Conservation (phyloP, 441 rosid species). For the Populus trichocarpa region DNA sequence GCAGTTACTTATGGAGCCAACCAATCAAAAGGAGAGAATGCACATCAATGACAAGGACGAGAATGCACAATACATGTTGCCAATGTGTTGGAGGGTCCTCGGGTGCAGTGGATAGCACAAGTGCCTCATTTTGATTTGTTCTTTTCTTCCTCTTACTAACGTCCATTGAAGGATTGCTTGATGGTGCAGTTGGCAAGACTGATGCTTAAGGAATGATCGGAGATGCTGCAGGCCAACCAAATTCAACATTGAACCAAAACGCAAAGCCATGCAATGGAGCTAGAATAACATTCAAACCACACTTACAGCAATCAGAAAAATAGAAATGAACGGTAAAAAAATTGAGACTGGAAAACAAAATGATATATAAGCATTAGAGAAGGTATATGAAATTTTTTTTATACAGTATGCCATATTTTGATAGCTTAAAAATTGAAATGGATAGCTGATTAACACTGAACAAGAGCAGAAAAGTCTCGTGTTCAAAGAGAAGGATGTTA, state of each 20-base stretch:
- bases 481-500: no score
- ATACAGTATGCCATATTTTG: no score
- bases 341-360: no score
- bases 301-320: no score
- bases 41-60: background rate
- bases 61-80: slow-evolving; percentile 68
- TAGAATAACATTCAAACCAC: no score
- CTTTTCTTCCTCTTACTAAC: slow-evolving; percentile 62
- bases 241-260: slow-evolving; percentile 97
- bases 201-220: slow-evolving; percentile 33
- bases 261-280: slow-evolving; percentile 97
- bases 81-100: slow-evolving; percentile 96
- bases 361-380: no score
- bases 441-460: no score
- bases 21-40: background rate
- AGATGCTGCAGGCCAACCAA: slow-evolving; percentile 48
- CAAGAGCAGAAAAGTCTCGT: no score
- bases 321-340: no score
- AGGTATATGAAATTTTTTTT: no score
- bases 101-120: slow-evolving; percentile 85
- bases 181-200: slow-evolving; percentile 30
- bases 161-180: slow-evolving; percentile 39
- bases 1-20: background rate
- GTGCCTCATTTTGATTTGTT: slow-evolving; percentile 61
- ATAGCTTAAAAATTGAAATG: no score